Conservation (phyloP, 148 eudicot species). For the Cornus kousa region DNA sequence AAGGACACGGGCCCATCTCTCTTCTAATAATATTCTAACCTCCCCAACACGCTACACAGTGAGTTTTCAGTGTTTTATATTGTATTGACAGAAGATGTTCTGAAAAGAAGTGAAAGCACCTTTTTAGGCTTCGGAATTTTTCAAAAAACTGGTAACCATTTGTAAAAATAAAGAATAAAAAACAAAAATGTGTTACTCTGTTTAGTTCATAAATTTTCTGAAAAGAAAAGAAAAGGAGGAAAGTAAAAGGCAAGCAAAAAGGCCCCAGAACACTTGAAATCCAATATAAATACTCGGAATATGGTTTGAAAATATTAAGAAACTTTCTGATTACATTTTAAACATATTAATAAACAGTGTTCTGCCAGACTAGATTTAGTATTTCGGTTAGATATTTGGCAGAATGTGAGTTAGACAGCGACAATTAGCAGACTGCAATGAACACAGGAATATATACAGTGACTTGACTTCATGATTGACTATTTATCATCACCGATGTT, state of each 20-base stretch:
- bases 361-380: no score
- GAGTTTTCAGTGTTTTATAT: no score
- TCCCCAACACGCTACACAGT: no score
- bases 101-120: not conserved
- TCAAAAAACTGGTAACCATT: not conserved
- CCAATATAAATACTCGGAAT: not conserved
- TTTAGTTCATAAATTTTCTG: no score
- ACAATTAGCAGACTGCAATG: not conserved
- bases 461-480: not conserved
- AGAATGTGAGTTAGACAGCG: not conserved
- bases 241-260: no score
- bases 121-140: not conserved
- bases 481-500: not conserved
- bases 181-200: not conserved
- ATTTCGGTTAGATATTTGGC: no score
- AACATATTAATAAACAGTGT: no score
- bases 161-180: no score
- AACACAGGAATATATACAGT: not conserved
- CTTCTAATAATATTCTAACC: no score
- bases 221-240: not conserved
- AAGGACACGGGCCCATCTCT: no score
- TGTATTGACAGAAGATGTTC: no score
- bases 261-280: not conserved
- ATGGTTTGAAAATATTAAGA: not conserved
- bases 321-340: not conserved